These are phyloP conservation scores for Viola pubescens DNA, from an alignment of 441 rosid species.

Conservation along the genomic window DNA sequence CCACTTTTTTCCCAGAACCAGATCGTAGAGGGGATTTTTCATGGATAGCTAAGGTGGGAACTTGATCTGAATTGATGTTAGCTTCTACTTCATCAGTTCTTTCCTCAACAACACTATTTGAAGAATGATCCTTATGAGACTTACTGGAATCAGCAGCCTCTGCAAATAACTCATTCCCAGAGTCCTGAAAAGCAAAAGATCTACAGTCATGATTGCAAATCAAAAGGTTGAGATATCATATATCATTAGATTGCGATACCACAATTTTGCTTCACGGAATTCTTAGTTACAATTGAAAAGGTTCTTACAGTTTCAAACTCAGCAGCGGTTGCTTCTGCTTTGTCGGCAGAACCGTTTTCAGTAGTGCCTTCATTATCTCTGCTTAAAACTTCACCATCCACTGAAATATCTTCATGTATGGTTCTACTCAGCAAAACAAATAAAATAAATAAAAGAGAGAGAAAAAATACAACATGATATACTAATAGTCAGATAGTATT, in stretches of 20 bases:
- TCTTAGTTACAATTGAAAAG: neutral
- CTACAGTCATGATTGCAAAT: slow-evolving; percentile 3
- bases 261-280: too few species aligned
- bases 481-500: neutral
- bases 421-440: slow-evolving; percentile 38
- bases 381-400: slow-evolving; percentile 39
- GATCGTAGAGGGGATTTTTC: slow-evolving; percentile 42
- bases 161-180: slow-evolving; percentile 37
- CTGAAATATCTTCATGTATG: slow-evolving; percentile 44
- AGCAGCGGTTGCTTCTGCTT: slow-evolving; percentile 31
- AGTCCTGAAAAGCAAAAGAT: slow-evolving; percentile 44
- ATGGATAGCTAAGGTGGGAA: slow-evolving; percentile 62
- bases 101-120: slow-evolving; percentile 37
- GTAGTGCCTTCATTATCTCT: slow-evolving; percentile 47
- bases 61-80: slow-evolving; percentile 60
- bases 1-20: slow-evolving; percentile 37
- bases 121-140: slow-evolving; percentile 40
- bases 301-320: slow-evolving; percentile 41
- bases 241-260: too few species aligned
- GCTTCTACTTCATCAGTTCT: slow-evolving; percentile 45
- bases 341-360: slow-evolving; percentile 39
- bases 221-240: neutral
- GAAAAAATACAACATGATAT: neutral
- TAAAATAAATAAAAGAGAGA: too few species aligned
- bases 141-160: slow-evolving; percentile 33